Base-by-base conservation (phyloP, 805 yeast species). In the Yamadazyma nakazawae region DNA sequence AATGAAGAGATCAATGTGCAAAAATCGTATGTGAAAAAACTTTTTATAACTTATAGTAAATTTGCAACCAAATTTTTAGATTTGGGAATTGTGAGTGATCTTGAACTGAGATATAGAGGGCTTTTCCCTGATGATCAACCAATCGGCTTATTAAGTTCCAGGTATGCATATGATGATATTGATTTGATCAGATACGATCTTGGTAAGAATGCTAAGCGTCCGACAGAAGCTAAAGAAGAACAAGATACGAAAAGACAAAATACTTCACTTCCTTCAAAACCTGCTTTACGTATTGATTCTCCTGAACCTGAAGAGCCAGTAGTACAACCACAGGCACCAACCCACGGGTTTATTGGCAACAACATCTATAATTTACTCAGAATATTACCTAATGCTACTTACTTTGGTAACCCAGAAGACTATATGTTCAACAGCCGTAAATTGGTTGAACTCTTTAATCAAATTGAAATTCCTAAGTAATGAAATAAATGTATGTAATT, bases 51-150 rank as follows among this genome's bases (percentile, higher is more conserved):
- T 38, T 87, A 85, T 65, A 76, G 87, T 40, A 70, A 75, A 42
- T 84, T 83, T 59, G 95, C 91, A 52, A 72, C 85, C 1, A 76
- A 76, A 45, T 82, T 78, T 59, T 88, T 92, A 31, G 90, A 85
- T 54, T 64, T 87, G 18, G 76, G 79, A 38, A 84, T 87, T 12
- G 81, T 90, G 5, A 68, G 76, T 40, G 74, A 79, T 42, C 74
- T 92, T 39, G 90, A 87, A 51, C 74, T 71, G 46, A 76, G 95
- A 51, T 90, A 76, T 62, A 67, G 75, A 28, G 82, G 80, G 50
- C 64, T 75, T 31, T 90, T 88, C 62, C 87, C 91, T 0, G 77
- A 80, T 5, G 84, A 78, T 26, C 74, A 76, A 39, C 67, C 70
- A 45, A 63, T 58, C 43, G 67, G 54, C 34, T 68, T 62, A 53